Evolutionary conservation across 2,329 filamentous ascomycete genomes (phyloP).

Genomic region (Alternaria rosae): DNA sequence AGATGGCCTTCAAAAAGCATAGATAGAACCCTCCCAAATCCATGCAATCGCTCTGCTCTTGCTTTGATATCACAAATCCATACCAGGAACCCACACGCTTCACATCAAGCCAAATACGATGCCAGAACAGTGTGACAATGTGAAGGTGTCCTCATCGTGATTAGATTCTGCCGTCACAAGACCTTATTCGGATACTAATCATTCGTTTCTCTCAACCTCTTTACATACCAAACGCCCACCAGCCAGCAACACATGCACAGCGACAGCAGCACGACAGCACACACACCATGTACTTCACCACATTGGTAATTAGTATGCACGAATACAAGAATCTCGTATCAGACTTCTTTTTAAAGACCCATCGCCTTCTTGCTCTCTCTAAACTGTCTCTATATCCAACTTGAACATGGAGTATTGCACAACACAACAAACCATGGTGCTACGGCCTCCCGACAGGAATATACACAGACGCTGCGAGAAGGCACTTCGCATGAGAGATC

Average conservation of each 20-base stretch:
- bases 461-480: conserved; percentile 1
- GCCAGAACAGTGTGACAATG: neutral
- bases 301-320: neutral
- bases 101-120: neutral
- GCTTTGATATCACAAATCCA: neutral
- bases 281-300: conserved; percentile 5
- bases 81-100: neutral
- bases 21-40: neutral
- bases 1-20: neutral
- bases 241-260: neutral
- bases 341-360: neutral
- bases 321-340: neutral
- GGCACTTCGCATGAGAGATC: neutral
- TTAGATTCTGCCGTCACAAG: neutral
- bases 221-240: neutral
- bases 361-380: neutral
- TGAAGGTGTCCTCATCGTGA: neutral
- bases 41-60: neutral
- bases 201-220: neutral
- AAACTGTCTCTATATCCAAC: neutral
- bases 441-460: neutral
- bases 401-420: neutral
- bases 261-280: conserved; percentile 1
- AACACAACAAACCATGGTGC: neutral
- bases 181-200: neutral